phyloP scores from a whole-genome alignment of 1,284 basidiomycete species.

The Austropuccinia psidii region DNA sequence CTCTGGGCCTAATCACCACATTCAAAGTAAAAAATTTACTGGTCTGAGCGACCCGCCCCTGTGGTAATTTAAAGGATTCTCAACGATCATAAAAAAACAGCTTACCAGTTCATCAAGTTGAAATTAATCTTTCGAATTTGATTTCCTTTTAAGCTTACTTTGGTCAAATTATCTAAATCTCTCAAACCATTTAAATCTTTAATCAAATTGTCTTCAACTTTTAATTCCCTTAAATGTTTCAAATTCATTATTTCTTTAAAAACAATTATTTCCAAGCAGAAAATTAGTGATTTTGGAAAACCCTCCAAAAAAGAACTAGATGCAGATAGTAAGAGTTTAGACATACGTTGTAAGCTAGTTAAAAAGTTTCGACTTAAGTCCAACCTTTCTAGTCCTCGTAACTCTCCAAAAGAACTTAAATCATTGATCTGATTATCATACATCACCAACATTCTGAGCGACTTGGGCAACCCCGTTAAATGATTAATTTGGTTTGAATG shows the following conservation, averaged over 20 bases:
- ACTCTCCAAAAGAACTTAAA: conserved; percentile 79
- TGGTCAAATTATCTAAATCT: conserved; percentile 67
- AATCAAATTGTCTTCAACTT: conserved; percentile 76
- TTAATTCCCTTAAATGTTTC: conserved; percentile 75
- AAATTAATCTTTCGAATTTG: conserved; percentile 61
- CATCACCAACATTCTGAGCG: conserved; percentile 70
- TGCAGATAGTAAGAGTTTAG: conserved; percentile 34
- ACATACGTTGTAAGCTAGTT: conserved; percentile 74
- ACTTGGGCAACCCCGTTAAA: conserved; percentile 73
- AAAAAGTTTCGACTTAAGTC: conserved; percentile 87
- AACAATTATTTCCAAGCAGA: conserved; percentile 7
- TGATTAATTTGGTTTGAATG: conserved; percentile 66
- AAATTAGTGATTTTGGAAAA: not conserved
- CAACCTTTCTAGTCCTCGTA: conserved; percentile 74
- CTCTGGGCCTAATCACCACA: conserved; percentile 56
- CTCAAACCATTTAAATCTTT: conserved; percentile 68
- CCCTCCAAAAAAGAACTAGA: not conserved
- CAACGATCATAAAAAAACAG: conserved; percentile 41
- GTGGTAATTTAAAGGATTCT: conserved; percentile 19
- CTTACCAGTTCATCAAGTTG: conserved; percentile 61
- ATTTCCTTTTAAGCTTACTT: conserved; percentile 75
- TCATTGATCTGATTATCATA: conserved; percentile 74
- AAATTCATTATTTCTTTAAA: conserved; percentile 68
- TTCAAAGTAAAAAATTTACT: conserved; percentile 5
- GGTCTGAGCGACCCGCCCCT: not conserved